These are phyloP conservation scores for Podaxis sp. DNA, from an alignment of 768 basidiomycete species.

Conservation along the genomic window DNA sequence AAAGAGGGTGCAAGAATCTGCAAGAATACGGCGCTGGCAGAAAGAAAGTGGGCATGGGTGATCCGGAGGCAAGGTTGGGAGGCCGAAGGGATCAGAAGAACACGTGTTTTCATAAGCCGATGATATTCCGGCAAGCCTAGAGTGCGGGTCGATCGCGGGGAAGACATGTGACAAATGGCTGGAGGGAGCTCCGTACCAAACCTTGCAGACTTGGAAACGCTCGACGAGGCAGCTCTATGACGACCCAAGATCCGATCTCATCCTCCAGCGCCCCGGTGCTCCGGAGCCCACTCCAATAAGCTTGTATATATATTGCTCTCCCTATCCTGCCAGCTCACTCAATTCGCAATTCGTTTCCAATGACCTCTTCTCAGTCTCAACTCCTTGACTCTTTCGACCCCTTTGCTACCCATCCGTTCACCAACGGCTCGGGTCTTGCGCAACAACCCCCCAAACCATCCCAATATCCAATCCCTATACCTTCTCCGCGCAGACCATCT, in stretches of 20 bases:
- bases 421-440: slow-evolving; percentile 39
- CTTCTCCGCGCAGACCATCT: slow-evolving; percentile 27
- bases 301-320: slow-evolving; percentile 5
- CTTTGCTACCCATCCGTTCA: slow-evolving; percentile 60
- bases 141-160: slow-evolving; percentile 9
- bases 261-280: slow-evolving; percentile 1
- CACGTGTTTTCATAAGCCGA: slow-evolving; percentile 10
- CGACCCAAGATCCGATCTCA: slow-evolving; percentile 14
- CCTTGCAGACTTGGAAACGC: not conserved
- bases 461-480: slow-evolving; percentile 43
- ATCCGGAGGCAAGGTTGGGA: not conserved
- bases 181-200: not conserved
- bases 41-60: not conserved
- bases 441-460: slow-evolving; percentile 48
- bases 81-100: slow-evolving; percentile 2
- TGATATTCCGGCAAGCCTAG: slow-evolving; percentile 8
- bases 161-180: slow-evolving; percentile 9
- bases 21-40: not conserved
- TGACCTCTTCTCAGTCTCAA: slow-evolving; percentile 25
- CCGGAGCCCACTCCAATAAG: slow-evolving; percentile 1
- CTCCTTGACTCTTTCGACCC: slow-evolving; percentile 54
- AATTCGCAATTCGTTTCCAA: slow-evolving; percentile 13
- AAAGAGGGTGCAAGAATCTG: not conserved
- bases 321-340: not conserved
- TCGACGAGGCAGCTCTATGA: not conserved